Conservation (phyloP, 768 basidiomycete species). For the Boletus subparvulus region DNA sequence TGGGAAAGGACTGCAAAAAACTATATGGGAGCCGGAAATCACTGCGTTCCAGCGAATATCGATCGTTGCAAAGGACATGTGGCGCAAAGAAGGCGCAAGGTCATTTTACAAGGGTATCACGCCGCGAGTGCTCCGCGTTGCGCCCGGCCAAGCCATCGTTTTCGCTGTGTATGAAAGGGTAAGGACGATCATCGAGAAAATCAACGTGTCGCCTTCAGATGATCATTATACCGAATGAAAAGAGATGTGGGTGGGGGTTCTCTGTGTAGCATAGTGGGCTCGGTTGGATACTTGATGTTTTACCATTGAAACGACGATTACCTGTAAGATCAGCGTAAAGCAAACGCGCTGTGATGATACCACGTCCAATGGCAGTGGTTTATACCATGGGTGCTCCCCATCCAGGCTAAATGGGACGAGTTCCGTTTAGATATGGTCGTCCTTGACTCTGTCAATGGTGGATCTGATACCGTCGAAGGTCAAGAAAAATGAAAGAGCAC, state of each 20-base stretch:
- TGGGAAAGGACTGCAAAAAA: slow-evolving; percentile 75
- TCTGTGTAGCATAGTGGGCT: background rate
- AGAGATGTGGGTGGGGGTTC: background rate
- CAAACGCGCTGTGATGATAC: too few relatives aligned
- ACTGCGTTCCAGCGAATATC: slow-evolving; percentile 78
- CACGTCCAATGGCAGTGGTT: too few relatives aligned
- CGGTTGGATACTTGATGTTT: background rate
- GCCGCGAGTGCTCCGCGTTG: slow-evolving; percentile 91
- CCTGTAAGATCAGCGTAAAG: too few relatives aligned
- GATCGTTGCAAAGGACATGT: slow-evolving; percentile 89
- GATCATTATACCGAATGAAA: slow-evolving; percentile 73
- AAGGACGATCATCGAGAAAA: slow-evolving; percentile 66
- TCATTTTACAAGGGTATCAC: slow-evolving; percentile 99
- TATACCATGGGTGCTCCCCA: too few relatives aligned
- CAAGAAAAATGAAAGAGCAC: too few relatives aligned
- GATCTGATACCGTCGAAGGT: too few relatives aligned
- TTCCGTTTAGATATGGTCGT: too few relatives aligned
- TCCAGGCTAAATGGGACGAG: too few relatives aligned
- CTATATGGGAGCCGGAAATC: slow-evolving; percentile 68
- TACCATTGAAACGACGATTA: background rate
- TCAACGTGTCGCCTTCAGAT: slow-evolving; percentile 52
- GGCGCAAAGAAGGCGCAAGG: slow-evolving; percentile 79
- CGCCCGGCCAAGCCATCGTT: slow-evolving; percentile 95
- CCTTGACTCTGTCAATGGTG: too few relatives aligned
- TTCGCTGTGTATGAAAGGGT: slow-evolving; percentile 97